Conservation (phyloP, 1,284 basidiomycete species). For the Boletus sp. region DNA sequence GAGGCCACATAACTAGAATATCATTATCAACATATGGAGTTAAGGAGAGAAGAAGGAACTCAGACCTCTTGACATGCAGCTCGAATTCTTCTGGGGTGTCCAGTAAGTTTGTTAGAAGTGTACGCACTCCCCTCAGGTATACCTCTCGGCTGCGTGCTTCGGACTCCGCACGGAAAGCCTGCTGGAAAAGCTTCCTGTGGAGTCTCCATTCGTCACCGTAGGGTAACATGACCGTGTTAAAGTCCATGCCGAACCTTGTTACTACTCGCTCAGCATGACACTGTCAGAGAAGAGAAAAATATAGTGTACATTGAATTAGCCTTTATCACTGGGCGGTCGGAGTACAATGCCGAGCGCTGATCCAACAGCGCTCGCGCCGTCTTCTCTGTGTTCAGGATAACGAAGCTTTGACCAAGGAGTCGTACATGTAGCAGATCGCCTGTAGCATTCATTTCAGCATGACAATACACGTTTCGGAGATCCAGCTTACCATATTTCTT, state of each 20-base stretch:
- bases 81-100: slow-evolving; percentile 25
- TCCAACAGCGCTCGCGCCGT: slow-evolving; percentile 23
- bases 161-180: slow-evolving; percentile 21
- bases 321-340: slow-evolving; percentile 23
- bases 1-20: slow-evolving; percentile 23
- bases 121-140: slow-evolving; percentile 16
- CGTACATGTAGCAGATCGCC: slow-evolving; percentile 25
- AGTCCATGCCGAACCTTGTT: slow-evolving; percentile 21
- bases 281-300: not conserved
- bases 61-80: slow-evolving; percentile 22
- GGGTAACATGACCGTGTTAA: slow-evolving; percentile 26
- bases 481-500: slow-evolving; percentile 17
- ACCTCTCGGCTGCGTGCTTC: slow-evolving; percentile 13
- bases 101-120: slow-evolving; percentile 22
- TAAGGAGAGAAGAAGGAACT: not conserved
- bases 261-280: not conserved
- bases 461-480: not conserved
- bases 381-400: slow-evolving; percentile 28
- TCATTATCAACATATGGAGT: not conserved
- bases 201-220: slow-evolving; percentile 25
- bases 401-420: slow-evolving; percentile 25
- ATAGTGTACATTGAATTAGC: slow-evolving; percentile 15
- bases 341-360: slow-evolving; percentile 27
- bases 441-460: slow-evolving; percentile 4
- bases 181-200: slow-evolving; percentile 30